Base-by-base conservation (phyloP, 768 basidiomycete genomes). In the Tricholoma furcatifolium region DNA sequence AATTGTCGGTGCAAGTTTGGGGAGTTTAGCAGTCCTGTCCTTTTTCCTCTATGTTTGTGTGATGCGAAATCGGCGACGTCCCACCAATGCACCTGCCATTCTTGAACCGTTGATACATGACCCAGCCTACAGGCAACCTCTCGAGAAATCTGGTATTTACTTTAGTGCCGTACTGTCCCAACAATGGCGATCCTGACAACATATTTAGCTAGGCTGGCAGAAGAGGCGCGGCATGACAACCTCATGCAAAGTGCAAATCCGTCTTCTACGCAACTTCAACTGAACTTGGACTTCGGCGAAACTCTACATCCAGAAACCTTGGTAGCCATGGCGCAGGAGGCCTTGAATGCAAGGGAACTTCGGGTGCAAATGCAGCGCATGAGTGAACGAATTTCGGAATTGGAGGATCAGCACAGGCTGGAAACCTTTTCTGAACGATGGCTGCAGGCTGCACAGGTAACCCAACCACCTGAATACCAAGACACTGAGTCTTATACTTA, bases 401-500 rank as follows among this genome's bases (percentile, higher is more conserved):
- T 56, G 45, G 51, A 56, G 36, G 55, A 47, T 43, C 55, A 51
- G 6, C 50, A 40, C 30, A 41, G 47, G 24, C 6, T 47, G 2
- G 41, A 21, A 17, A 4, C 39, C n/a, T 47, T n/a, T 10, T 14
- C 6, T 4, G 24, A 21, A 17, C 46, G 42, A 2, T 51, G 45
- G 45, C 6, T 30, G 17, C 11, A 32, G 43, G 41, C 35, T 38
- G 3, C 20, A 30, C 32, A 48, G 23, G 32, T 47, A 20, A 31
- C 38, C 11, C 17, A 11, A 3, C 53, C 53, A 14, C 53, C 53
- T 14, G 53, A 43, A 4, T 54, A 54, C 23, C 18, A 24, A 8
- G 47, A 49, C 27, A n/a, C 44, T 8, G 53, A 54, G 36, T 54
- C 42, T 7, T 54, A 48, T 49, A 54, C n/a, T 8, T 49, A 54